Evolutionary conservation across 2,329 filamentous ascomycete species (phyloP).

Genomic region (Colletotrichum chrysophilum): DNA sequence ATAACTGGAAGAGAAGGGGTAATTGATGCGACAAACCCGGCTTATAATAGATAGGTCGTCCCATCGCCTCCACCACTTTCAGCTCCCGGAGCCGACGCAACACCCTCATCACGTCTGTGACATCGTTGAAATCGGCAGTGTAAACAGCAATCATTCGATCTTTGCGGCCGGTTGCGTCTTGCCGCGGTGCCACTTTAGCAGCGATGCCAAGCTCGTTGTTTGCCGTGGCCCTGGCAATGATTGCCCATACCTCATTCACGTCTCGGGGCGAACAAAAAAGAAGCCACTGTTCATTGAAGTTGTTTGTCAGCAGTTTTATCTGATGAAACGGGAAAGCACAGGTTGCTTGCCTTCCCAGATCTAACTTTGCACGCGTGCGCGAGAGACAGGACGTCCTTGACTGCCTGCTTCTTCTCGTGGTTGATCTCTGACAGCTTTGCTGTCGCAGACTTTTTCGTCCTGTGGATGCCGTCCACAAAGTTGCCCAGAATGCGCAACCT

Average conservation of each 20-base stretch:
- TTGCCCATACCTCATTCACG: constrained; percentile 69
- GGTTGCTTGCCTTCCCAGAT: constrained; percentile 65
- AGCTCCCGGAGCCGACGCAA: constrained; percentile 66
- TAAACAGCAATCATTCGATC: constrained; percentile 77
- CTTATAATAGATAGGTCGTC: constrained; percentile 77
- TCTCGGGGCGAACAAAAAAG: constrained; percentile 62
- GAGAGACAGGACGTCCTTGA: constrained; percentile 62
- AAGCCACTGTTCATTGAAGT: constrained; percentile 66
- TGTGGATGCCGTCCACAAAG: constrained; percentile 55
- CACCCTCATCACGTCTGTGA: constrained; percentile 71
- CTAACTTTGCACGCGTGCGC: constrained; percentile 65
- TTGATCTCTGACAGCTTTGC: constrained; percentile 52
- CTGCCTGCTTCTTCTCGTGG: constrained; percentile 52
- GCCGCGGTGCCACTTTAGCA: constrained; percentile 73
- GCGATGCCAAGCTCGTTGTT: constrained; percentile 72
- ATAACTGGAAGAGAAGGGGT: constrained; percentile 23
- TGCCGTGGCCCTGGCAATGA: constrained; percentile 70
- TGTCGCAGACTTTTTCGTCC: constrained; percentile 34
- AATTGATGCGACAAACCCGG: constrained; percentile 49
- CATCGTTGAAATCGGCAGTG: constrained; percentile 75
- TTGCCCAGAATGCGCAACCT: constrained; percentile 49
- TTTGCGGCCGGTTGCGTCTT: constrained; percentile 44
- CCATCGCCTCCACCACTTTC: constrained; percentile 56
- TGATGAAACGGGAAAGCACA: neutral
- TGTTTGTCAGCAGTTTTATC: neutral